These are phyloP conservation scores for Fusarium pseudograminearum DNA, from an alignment of 2,329 filamentous ascomycete species.

Conservation along the genomic window DNA sequence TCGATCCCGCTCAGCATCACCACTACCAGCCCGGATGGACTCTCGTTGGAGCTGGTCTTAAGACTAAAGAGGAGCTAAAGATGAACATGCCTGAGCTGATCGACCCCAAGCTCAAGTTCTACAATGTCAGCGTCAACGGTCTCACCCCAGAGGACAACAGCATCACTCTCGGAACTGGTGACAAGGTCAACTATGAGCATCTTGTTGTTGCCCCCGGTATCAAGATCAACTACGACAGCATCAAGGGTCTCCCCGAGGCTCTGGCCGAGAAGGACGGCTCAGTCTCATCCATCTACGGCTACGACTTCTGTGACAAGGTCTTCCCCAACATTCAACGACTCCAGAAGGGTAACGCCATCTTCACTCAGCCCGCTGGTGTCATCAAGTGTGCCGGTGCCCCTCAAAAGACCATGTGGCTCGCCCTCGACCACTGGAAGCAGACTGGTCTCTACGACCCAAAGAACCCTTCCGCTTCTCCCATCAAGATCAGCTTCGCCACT, in stretches of 20 bases:
- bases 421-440: slow-evolving; percentile 68
- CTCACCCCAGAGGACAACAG: slow-evolving; percentile 69
- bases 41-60: slow-evolving; percentile 74
- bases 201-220: slow-evolving; percentile 72
- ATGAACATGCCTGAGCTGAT: slow-evolving; percentile 63
- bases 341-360: slow-evolving; percentile 64
- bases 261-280: slow-evolving; percentile 60
- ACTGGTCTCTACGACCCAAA: slow-evolving; percentile 62
- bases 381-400: slow-evolving; percentile 73
- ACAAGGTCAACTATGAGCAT: slow-evolving; percentile 71
- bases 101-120: slow-evolving; percentile 71
- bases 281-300: slow-evolving; percentile 70
- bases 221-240: slow-evolving; percentile 61
- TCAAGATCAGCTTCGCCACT: slow-evolving; percentile 68
- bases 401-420: slow-evolving; percentile 73
- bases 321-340: slow-evolving; percentile 62
- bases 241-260: slow-evolving; percentile 69
- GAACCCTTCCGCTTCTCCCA: slow-evolving; percentile 55
- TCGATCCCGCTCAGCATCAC: slow-evolving; percentile 73
- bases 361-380: slow-evolving; percentile 69
- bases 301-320: slow-evolving; percentile 66
- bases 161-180: slow-evolving; percentile 66
- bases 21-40: slow-evolving; percentile 80
- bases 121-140: slow-evolving; percentile 62
- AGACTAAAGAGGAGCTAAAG: slow-evolving; percentile 69